A percentile compares a stretch with the other conserved stretches of the same genome.
Evolutionary conservation across 139 green algal species (phyloP).

Genomic region (Tetraselmis striata): DNA sequence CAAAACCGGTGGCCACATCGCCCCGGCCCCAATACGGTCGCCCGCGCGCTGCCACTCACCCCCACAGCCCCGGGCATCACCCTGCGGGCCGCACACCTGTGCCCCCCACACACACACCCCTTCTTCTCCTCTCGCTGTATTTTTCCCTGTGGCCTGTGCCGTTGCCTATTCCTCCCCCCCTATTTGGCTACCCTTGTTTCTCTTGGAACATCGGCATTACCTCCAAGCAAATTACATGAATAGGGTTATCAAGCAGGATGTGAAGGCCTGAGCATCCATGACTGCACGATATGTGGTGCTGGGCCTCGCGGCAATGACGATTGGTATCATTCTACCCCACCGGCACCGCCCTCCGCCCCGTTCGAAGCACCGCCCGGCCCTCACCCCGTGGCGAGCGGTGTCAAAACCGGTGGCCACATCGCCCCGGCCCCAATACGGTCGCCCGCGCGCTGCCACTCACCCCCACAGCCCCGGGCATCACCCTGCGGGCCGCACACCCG

Average conservation of each 20-base stretch:
- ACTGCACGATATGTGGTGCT: too few species aligned
- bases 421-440: not conserved
- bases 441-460: not conserved
- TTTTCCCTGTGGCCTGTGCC: too few species aligned
- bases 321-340: not conserved
- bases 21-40: not conserved
- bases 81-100: not conserved
- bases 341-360: not conserved
- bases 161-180: not conserved
- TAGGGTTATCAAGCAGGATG: too few species aligned
- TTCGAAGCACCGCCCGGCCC: not conserved
- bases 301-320: too few species aligned
- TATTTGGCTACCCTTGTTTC: too few species aligned
- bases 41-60: not conserved
- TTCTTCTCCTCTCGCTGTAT: not conserved
- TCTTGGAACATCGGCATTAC: too few species aligned
- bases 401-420: not conserved
- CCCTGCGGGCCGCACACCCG: not conserved
- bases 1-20: not conserved
- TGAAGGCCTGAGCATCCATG: too few species aligned
- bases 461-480: not conserved
- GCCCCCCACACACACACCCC: too few species aligned
- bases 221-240: too few species aligned
- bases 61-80: not conserved
- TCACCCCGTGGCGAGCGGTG: not conserved